Percentiles rank a stretch among this genome's conserved stretches.
These are phyloP conservation scores for Neotropicomus parvogracilis DNA, from an alignment of 1,284 basidiomycete genomes.

Conservation along the genomic window DNA sequence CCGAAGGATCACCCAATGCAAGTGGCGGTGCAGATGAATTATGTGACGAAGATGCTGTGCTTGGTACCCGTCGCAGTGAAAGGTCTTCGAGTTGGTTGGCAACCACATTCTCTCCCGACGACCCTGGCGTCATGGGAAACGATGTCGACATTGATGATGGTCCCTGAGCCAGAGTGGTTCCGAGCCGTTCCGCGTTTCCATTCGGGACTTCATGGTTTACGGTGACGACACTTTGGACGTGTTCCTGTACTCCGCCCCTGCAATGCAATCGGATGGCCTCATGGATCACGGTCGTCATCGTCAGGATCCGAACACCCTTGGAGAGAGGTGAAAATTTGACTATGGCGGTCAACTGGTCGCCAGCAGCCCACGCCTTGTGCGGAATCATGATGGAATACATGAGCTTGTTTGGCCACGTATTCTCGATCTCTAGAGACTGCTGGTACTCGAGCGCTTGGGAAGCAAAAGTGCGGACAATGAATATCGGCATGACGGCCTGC, in stretches of 20 bases:
- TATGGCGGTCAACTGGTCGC: conserved; percentile 76
- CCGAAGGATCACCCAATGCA: neutral
- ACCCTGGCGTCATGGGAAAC: conserved; percentile 16
- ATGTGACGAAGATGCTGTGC: conserved; percentile 15
- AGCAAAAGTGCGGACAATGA: conserved; percentile 70
- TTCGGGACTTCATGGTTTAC: conserved; percentile 70
- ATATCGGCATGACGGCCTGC: conserved; percentile 57
- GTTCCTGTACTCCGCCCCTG: conserved; percentile 56
- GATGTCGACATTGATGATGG: conserved; percentile 24
- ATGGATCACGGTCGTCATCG: conserved; percentile 66
- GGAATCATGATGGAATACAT: conserved; percentile 88
- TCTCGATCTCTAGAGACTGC: conserved; percentile 91
- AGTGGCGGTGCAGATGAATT: conserved; percentile 3
- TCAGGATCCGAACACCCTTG: conserved; percentile 78
- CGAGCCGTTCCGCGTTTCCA: conserved; percentile 50
- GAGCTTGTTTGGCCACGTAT: conserved; percentile 93
- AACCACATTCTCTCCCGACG: conserved; percentile 10
- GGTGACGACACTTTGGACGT: conserved; percentile 58
- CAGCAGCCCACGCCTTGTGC: conserved; percentile 89
- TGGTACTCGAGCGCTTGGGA: conserved; percentile 89
- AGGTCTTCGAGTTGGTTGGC: conserved; percentile 12
- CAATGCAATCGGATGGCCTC: conserved; percentile 62
- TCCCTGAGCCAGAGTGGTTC: conserved; percentile 33
- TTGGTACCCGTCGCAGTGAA: conserved; percentile 16
- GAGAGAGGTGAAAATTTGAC: conserved; percentile 84